A percentile compares a stretch with the other conserved stretches of the same genome.
These are phyloP conservation scores for Bipolaris bicolor DNA, from an alignment of 2,329 filamentous ascomycete genomes.

Conservation along the genomic window DNA sequence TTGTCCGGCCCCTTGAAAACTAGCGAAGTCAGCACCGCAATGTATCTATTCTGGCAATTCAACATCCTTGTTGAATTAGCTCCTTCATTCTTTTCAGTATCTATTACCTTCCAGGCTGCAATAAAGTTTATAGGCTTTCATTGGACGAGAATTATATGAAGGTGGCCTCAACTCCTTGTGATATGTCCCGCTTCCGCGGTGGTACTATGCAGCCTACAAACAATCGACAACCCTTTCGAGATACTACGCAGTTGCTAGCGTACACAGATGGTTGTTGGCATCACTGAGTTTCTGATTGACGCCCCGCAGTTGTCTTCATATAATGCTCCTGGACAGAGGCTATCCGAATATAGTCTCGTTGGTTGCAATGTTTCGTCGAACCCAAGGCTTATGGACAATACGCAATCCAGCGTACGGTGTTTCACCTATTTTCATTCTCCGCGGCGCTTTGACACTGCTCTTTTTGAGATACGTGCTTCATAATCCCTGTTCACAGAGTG, in stretches of 20 bases:
- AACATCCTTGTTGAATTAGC: not conserved
- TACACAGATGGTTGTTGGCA: conserved; percentile 8
- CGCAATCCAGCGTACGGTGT: conserved; percentile 19
- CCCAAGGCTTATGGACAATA: conserved; percentile 10
- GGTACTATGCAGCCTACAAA: conserved; percentile 19
- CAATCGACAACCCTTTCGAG: conserved; percentile 8
- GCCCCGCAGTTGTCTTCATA: not conserved
- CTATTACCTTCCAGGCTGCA: not conserved
- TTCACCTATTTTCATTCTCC: conserved; percentile 16
- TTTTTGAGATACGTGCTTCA: conserved; percentile 12
- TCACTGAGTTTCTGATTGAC: not conserved
- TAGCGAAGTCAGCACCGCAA: not conserved
- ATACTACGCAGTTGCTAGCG: not conserved
- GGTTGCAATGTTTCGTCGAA: not conserved
- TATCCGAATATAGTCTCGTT: not conserved
- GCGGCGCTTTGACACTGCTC: conserved; percentile 6
- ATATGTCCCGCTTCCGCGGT: conserved; percentile 27
- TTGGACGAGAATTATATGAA: not conserved
- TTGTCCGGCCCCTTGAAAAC: not conserved
- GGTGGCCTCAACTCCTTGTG: conserved; percentile 9
- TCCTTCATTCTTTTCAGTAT: not conserved
- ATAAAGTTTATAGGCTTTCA: not conserved
- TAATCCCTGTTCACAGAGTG: conserved; percentile 9
- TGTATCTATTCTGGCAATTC: not conserved
- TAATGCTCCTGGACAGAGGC: not conserved